These are phyloP conservation scores for Cladosporium colombiae DNA, from an alignment of 2,329 filamentous ascomycete genomes.

Conservation along the genomic window DNA sequence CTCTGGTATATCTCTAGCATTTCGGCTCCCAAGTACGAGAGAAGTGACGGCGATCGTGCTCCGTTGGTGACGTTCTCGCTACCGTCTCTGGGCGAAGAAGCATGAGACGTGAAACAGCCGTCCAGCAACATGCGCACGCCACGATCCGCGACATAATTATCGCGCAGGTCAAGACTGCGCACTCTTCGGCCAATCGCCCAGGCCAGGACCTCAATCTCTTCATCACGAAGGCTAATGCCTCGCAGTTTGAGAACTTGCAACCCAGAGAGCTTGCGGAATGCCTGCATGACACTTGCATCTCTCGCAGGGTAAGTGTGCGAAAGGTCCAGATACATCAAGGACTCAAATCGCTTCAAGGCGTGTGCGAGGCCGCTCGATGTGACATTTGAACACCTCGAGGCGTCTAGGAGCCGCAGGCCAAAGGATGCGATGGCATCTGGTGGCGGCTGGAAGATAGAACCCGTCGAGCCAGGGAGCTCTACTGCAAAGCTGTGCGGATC, in stretches of 20 bases:
- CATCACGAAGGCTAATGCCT: conserved; percentile 55
- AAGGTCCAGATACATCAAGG: conserved; percentile 59
- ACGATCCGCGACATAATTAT: conserved; percentile 59
- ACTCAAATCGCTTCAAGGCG: conserved; percentile 55
- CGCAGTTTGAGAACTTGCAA: conserved; percentile 60
- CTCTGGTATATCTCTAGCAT: conserved; percentile 44
- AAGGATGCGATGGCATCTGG: conserved; percentile 37
- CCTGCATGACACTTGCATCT: conserved; percentile 45
- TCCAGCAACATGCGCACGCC: conserved; percentile 55
- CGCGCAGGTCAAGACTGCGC: conserved; percentile 57
- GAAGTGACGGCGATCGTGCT: conserved; percentile 31
- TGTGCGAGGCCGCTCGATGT: conserved; percentile 56
- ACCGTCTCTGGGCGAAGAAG: not conserved
- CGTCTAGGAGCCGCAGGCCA: conserved; percentile 57
- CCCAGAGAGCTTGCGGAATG: conserved; percentile 49
- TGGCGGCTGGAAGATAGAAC: conserved; percentile 25
- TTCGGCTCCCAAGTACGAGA: conserved; percentile 42
- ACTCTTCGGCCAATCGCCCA: conserved; percentile 54
- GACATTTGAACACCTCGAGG: conserved; percentile 59
- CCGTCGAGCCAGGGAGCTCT: conserved; percentile 38
- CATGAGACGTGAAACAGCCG: conserved; percentile 45
- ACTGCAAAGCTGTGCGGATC: conserved; percentile 25
- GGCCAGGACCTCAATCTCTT: conserved; percentile 54
- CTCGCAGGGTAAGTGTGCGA: conserved; percentile 47
- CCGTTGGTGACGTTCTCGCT: conserved; percentile 1